phyloP scores from a whole-genome alignment of 306 rosid species.

The Vachellia pachyceras region DNA sequence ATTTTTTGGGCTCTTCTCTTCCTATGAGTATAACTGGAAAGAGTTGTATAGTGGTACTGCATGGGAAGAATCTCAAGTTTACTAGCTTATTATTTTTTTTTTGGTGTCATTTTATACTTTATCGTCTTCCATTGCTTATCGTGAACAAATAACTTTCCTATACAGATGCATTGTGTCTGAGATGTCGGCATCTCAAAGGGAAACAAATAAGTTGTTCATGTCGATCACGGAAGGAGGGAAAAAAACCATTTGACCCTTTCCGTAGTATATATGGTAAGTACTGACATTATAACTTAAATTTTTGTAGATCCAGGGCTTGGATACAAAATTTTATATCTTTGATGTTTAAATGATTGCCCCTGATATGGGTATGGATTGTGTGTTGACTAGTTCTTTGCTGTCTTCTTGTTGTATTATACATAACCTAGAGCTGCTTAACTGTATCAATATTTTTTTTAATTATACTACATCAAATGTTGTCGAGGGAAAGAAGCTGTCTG shows the following conservation, averaged over 20 bases:
- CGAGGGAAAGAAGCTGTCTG: neutral
- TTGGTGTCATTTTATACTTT: neutral
- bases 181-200: constrained; percentile 46
- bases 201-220: constrained; percentile 44
- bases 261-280: constrained; percentile 52
- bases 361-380: neutral
- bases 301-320: neutral
- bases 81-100: neutral
- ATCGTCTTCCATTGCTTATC: constrained; percentile 8
- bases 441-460: neutral
- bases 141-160: constrained; percentile 29
- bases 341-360: constrained; percentile 9
- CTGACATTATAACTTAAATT: neutral
- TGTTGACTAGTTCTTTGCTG: neutral
- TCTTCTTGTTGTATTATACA: constrained; percentile 5
- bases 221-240: constrained; percentile 46
- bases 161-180: constrained; percentile 51
- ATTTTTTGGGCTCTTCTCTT: neutral
- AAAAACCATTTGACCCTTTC: constrained; percentile 45
- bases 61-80: constrained; percentile 4
- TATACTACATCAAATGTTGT: neutral
- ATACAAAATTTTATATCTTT: neutral
- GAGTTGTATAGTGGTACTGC: constrained; percentile 11
- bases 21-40: neutral
- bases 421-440: neutral